Percentiles rank a stretch among this genome's conserved stretches.
phyloP scores from a whole-genome alignment of 805 yeast genomes.

The Schwanniomyces yamadae region DNA sequence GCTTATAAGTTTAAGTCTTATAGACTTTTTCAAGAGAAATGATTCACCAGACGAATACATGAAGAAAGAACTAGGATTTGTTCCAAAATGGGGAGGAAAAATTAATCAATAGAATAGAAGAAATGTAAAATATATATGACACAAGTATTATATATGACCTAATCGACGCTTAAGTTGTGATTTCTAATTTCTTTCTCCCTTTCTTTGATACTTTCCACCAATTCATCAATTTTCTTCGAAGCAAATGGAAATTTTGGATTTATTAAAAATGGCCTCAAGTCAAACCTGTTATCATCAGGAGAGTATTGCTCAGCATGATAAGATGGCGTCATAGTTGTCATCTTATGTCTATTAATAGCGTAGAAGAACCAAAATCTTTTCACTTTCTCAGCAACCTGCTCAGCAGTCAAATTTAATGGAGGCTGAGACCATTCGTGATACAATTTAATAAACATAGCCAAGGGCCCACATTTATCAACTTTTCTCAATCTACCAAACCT shows the following conservation, averaged over 20 bases:
- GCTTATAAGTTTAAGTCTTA: slow-evolving; percentile 57
- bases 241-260: slow-evolving; percentile 91
- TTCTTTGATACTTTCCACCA: slow-evolving; percentile 57
- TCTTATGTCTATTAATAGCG: slow-evolving; percentile 94
- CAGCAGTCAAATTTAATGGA: slow-evolving; percentile 63
- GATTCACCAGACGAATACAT: slow-evolving; percentile 32
- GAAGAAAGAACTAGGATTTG: slow-evolving; percentile 29
- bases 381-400: slow-evolving; percentile 87
- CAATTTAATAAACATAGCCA: slow-evolving; percentile 86
- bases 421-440: slow-evolving; percentile 90
- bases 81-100: slow-evolving; percentile 41
- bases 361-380: slow-evolving; percentile 90
- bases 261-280: slow-evolving; percentile 91
- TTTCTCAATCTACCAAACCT: slow-evolving; percentile 88
- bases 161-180: slow-evolving; percentile 47
- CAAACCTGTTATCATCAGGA: slow-evolving; percentile 96
- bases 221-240: slow-evolving; percentile 78
- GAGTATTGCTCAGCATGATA: slow-evolving; percentile 98
- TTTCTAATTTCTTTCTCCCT: slow-evolving; percentile 29
- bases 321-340: slow-evolving; percentile 95
- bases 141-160: slow-evolving; percentile 6
- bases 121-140: background rate
- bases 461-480: slow-evolving; percentile 94
- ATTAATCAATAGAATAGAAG: slow-evolving; percentile 16
- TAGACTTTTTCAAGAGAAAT: slow-evolving; percentile 50